Conservation (phyloP, 257 asterid species). For the Mentha longifolia region DNA sequence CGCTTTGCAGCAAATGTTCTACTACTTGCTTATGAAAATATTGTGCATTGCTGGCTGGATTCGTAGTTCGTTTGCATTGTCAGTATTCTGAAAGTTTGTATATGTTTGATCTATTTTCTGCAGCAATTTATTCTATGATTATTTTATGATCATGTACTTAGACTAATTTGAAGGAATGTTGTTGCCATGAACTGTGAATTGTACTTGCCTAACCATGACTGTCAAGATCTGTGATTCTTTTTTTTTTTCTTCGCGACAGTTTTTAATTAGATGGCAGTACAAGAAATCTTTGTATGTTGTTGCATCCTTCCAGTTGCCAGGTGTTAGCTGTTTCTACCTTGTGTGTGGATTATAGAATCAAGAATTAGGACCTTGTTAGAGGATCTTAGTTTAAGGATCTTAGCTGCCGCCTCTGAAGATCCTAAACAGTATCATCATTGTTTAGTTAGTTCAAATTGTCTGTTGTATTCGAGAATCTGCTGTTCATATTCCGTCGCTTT, state of each 20-base stretch:
- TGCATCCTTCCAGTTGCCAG: constrained; percentile 15
- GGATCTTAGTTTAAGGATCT: not conserved
- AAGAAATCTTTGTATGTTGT: constrained; percentile 17
- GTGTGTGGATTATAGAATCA: not conserved
- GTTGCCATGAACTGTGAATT: not conserved
- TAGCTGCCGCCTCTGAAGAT: constrained; percentile 10
- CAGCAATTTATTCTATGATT: not conserved
- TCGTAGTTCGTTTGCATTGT: constrained; percentile 25
- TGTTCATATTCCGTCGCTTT: constrained; percentile 9
- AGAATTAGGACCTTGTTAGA: not conserved
- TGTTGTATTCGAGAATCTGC: constrained; percentile 3
- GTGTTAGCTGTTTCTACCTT: constrained; percentile 24
- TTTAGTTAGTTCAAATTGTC: not conserved
- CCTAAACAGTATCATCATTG: not conserved
- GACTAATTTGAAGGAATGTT: too few species aligned
- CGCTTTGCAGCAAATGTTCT: constrained; percentile 23
- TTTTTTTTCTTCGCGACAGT: not conserved
- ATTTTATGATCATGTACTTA: not conserved
- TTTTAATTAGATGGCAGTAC: constrained; percentile 18
- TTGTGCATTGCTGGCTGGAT: constrained; percentile 34
- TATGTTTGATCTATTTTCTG: constrained; percentile 1
- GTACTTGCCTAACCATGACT: constrained; percentile 1
- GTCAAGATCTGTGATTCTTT: not conserved
- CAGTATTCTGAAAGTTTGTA: constrained; percentile 16
- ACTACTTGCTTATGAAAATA: constrained; percentile 6